Base-by-base conservation (phyloP, 2,329 filamentous ascomycete genomes). In the Cercospora sesami region DNA sequence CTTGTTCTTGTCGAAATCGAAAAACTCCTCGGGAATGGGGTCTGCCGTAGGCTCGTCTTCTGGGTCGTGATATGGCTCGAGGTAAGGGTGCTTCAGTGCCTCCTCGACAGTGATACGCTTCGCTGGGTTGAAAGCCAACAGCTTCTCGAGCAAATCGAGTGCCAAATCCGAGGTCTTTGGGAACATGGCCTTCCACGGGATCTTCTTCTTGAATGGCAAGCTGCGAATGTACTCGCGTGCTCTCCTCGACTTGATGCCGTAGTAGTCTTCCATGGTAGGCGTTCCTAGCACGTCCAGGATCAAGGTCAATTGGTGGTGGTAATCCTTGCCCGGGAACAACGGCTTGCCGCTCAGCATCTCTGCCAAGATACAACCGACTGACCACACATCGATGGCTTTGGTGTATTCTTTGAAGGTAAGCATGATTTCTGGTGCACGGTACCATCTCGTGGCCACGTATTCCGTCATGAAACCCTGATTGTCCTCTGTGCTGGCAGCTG, bases 391-490 rank as follows among this genome's bases (percentile, higher is more conserved):
- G 78, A 99, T 99, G 53, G 95, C 95, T 83, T 98, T 99, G 76
- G 95, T 99, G 84, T 99, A 99, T 83, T 99, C 95, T 84, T 99
- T 98, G 86, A 98, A 99, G 12, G 95, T 99, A 83, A 99, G 90
- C 95, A 99, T 99, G 81, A 99, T 99, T 80, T 99, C 95, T 3
- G 95, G 95, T 5, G 95, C 95, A 81, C 95, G 93, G 83, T 99
- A 99, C 95, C 95, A 99, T 77, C 95, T 90, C 58, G 95, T 99
- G 62, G 95, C 95, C 66, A 99, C 95, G 80, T 99, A 99, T 96
- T 99, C 95, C 16, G 95, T 99, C 95, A 99, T 99, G 87, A 99
- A 99, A 23, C 95, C 95, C n/a, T 94, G 97, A 83, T 99, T 99
- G 81, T 99, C 95, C 78, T 99, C 95, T 74, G 96, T 96, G 9